Base-by-base conservation (phyloP, 2,329 filamentous ascomycete genomes). In the Didymella pomorum region DNA sequence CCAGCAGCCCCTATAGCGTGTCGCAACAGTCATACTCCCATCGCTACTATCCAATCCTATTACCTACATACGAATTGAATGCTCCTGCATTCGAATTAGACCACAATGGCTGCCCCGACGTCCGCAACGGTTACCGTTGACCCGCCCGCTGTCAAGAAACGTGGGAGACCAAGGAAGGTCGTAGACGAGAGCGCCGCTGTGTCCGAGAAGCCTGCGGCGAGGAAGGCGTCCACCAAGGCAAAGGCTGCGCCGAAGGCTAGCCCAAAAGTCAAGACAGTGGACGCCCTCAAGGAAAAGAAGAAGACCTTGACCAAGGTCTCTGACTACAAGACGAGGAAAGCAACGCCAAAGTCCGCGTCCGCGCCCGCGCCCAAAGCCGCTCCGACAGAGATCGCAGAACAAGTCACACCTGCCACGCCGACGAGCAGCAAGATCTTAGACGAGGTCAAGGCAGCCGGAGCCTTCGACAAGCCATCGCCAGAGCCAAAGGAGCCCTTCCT, bases 111-210 rank as follows among this genome's bases (percentile, higher is more conserved):
- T 23, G 37, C 51, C 33, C 47, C 42, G 41, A 66, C 63, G 43
- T 57, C 66, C n/a, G 45, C 60, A 53, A 48, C 55, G 3, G 23
- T 60, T 16, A 56, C 61, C 1, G 46, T 60, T 25, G 63, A 67
- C 41, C 55, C 67, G 21, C 43, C 59, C 28, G 60, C 55, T 12
- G 52, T 56, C 10, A 71, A 71, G 62, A 75, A 75, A 61, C 72
- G 73, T 60, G 72, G 71, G 33, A 65, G 71, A 26, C 71, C 72
- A 39, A 75, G 68, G 64, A 76, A 76, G 53, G 67, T 68, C 26
- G 69, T 66, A 33, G 62, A 53, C 16, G 70, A 67, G 46, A 63
- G 66, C 33, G 55, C 44, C 10, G 58, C 47, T n/a, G 63, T 57
- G 28, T 60, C 60, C 12, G 65, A 64, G 58, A 68, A 64, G 56